These are phyloP conservation scores for Raffaelea albimanens DNA, from an alignment of 2,329 filamentous ascomycete species.

Conservation along the genomic window DNA sequence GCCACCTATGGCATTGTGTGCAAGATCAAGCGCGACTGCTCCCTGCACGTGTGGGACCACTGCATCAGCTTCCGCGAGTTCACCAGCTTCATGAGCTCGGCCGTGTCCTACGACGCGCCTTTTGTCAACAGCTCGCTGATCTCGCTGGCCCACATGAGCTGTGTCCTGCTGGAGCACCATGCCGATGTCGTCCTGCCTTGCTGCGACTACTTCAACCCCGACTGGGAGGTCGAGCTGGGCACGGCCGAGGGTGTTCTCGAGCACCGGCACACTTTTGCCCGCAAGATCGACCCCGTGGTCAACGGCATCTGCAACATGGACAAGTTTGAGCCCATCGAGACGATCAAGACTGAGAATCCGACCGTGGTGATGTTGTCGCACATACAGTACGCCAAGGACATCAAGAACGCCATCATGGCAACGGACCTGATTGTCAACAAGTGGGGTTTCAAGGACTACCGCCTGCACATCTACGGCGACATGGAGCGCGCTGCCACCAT, in stretches of 20 bases:
- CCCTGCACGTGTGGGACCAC: constrained; percentile 49
- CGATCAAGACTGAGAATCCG: constrained; percentile 47
- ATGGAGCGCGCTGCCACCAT: constrained; percentile 45
- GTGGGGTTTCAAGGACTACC: constrained; percentile 56
- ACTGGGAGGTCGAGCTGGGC: constrained; percentile 49
- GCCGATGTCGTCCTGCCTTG: constrained; percentile 43
- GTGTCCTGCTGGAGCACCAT: constrained; percentile 26
- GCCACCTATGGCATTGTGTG: constrained; percentile 46
- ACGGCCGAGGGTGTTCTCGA: constrained; percentile 40
- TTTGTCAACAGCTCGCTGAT: constrained; percentile 16
- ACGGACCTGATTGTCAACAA: constrained; percentile 57
- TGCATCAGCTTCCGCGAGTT: constrained; percentile 47
- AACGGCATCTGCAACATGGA: constrained; percentile 58
- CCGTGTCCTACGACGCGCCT: constrained; percentile 9
- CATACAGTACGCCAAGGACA: constrained; percentile 50
- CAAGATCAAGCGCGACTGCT: constrained; percentile 44
- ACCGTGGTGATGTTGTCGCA: constrained; percentile 59
- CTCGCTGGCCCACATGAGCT: constrained; percentile 13
- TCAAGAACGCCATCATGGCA: constrained; percentile 54
- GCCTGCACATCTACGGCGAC: constrained; percentile 53
- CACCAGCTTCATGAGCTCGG: constrained; percentile 23
- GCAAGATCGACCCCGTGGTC: constrained; percentile 54
- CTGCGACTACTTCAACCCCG: constrained; percentile 47
- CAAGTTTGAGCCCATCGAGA: constrained; percentile 49
- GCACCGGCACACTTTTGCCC: constrained; percentile 41